Evolutionary conservation across 2,329 filamentous ascomycete species (phyloP), one percentile per base, ranked within the genome.

Genomic region (Trichoderma sp.): DNA sequence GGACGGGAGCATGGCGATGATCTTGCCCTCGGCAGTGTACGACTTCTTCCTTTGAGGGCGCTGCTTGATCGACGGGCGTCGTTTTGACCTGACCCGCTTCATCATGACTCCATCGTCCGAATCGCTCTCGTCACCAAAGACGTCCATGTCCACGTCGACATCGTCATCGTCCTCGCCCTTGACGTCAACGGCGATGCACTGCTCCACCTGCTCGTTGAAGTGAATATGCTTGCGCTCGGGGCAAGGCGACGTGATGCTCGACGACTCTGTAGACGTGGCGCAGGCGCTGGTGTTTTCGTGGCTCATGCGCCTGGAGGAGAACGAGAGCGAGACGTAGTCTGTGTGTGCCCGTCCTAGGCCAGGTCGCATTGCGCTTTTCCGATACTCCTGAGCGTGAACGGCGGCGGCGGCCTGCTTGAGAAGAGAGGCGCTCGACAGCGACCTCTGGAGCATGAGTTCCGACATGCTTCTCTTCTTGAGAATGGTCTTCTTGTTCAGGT

Each of bases 391-490:
- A 34, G 93, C 91, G 74, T 94, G 90, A 14, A 96, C 88, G 21
- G 91, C 91, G 21, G 92, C 92, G 0, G 92, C 90, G 7, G 93
- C 93, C 77, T 96, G 92, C 77, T 96, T 94, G 19, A 98, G 80
- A 17, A 98, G 83, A 5, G 93, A 97, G 2, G 93, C 94, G 1
- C 92, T 88, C 1, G 93, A 96, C 7, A 97, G 77, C 0, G 93
- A 97, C 68, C 89, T 86, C 75, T 97, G 93, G 9, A 98, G 84
- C 87, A 98, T 97, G 48, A 96, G 85, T 77, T 98, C 94, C 0
- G 94, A 98, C 83, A 96, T 94, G 77, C 92, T 97, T 69, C 93
- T 87, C 82, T 97, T 98, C 80, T 98, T 98, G 66, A 99, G 79
- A 66, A 98, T 98, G 1, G 93, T 92, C 78, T 97, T 97, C 78